These are phyloP conservation scores for Diaporthe nobilis DNA, from an alignment of 2,329 filamentous ascomycete genomes.

Conservation along the genomic window DNA sequence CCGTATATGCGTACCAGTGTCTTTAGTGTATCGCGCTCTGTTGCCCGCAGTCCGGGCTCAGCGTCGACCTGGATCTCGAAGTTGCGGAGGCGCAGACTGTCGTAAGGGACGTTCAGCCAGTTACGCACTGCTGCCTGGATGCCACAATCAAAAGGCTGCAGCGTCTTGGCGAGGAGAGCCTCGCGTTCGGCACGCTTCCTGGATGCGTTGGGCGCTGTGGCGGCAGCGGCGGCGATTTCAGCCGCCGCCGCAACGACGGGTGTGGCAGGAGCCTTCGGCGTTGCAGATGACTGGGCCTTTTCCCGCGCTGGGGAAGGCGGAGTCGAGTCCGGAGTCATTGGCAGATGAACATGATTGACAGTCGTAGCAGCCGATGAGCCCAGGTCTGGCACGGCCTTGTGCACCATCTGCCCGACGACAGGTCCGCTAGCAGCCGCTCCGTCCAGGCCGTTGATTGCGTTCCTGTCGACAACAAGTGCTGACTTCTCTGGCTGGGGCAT, in stretches of 20 bases:
- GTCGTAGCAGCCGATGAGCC: constrained; percentile 24
- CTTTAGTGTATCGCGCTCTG: constrained; percentile 61
- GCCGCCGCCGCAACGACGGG: not conserved
- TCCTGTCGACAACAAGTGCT: not conserved
- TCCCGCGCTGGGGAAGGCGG: not conserved
- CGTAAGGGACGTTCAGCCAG: constrained; percentile 63
- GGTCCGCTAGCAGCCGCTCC: constrained; percentile 22
- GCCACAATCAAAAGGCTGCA: constrained; percentile 56
- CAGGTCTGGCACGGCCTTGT: not conserved
- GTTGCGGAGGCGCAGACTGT: constrained; percentile 62
- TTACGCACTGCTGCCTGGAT: constrained; percentile 60
- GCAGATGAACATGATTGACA: constrained; percentile 4
- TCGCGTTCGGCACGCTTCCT: constrained; percentile 38
- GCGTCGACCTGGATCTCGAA: constrained; percentile 65
- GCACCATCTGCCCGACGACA: not conserved
- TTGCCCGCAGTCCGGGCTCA: constrained; percentile 50
- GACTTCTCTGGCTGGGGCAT: constrained; percentile 5
- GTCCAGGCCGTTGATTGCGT: constrained; percentile 16
- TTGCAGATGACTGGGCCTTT: constrained; percentile 14
- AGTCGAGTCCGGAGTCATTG: not conserved
- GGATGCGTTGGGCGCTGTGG: not conserved
- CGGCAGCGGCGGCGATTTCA: not conserved
- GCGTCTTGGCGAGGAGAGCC: constrained; percentile 50
- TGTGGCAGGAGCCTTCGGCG: constrained; percentile 31
- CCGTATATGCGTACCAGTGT: constrained; percentile 67